These are phyloP conservation scores for Prunus fruticosa DNA, from an alignment of 306 rosid genomes.

Conservation along the genomic window DNA sequence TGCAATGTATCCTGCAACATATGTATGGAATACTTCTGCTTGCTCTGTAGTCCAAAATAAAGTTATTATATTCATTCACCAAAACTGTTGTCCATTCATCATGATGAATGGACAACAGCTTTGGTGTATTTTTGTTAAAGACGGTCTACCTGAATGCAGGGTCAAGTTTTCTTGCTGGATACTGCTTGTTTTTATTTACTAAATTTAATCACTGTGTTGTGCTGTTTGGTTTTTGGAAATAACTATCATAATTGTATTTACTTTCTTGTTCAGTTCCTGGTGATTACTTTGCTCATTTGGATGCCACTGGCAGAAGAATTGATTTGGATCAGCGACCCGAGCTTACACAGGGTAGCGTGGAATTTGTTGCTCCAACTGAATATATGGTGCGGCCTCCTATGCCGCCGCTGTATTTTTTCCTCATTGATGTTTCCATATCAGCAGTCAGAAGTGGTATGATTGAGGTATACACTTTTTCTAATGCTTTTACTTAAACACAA, in stretches of 20 bases:
- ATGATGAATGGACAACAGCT: not conserved
- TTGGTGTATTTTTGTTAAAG: not conserved
- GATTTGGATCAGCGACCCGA: slow-evolving; percentile 94
- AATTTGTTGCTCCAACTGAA: slow-evolving; percentile 98
- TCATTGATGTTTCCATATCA: slow-evolving; percentile 86
- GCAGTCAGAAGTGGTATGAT: slow-evolving; percentile 99
- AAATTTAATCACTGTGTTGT: not conserved
- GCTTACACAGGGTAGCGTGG: slow-evolving; percentile 84
- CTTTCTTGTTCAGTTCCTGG: slow-evolving; percentile 70
- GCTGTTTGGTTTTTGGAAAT: slow-evolving; percentile 6
- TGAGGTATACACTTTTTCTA: slow-evolving; percentile 53
- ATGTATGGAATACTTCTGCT: not conserved
- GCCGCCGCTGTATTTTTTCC: slow-evolving; percentile 98
- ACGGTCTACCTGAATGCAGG: not conserved
- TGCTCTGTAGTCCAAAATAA: not conserved
- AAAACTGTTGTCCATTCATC: not conserved
- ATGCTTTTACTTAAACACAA: not conserved
- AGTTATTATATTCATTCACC: not conserved
- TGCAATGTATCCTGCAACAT: not conserved
- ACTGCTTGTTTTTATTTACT: not conserved
- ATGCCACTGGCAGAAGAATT: slow-evolving; percentile 87
- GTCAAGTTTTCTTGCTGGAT: not conserved
- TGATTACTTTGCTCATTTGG: slow-evolving; percentile 86
- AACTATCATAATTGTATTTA: not conserved
- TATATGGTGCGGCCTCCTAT: slow-evolving; percentile 99